Base-by-base conservation (phyloP, 169 alveolate genomes). In the Miamiensis avidus region DNA sequence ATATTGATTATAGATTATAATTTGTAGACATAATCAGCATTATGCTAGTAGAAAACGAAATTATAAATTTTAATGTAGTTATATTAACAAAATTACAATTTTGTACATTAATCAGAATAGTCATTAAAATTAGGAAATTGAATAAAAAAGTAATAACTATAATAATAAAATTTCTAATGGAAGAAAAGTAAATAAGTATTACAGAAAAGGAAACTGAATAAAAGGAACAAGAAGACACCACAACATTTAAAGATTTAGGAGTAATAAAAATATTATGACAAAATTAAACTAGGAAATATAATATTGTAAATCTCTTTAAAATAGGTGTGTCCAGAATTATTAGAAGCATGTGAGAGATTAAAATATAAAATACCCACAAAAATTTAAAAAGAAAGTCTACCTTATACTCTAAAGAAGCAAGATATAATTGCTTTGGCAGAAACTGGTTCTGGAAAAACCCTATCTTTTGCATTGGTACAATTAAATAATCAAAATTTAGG, bases 351-450 rank as follows among this genome's bases (percentile, higher is more conserved):
- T 33, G 93, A 96, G 28, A 93, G 95, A 82, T 87, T 98, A 73
- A 98, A 98, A 25, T 99, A 98, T 98, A 89, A 87, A 73, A 85
- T 82, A 29, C 99, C 99, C n/a, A 97, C 99, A 32, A 93, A 94
- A 82, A 98, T 99, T 32, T 99, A 99, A 91, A 91, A 92, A 69
- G 98, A 97, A 85, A 91, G 99, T 26, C 88, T 99, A 34, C 99
- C 99, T 4, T 91, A 91, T 74, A 98, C 99, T 0, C 93, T 98
- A 74, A 91, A 93, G 86, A 98, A 98, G 72, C 95, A 98, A 74
- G 99, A 99, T 93, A 96, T 99, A n/a, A 98, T 99, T 65, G 99
- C 99, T 16, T 90, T 98, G 83, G 99, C 99, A 4, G 99, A 98
- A 87, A 99, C 99, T 11, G 99, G 99, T 74, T 92, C 97, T n/a